Base-by-base conservation (phyloP, 225 moss, liverwort and hornwort species). In the Pseudoscleropodium purum region DNA sequence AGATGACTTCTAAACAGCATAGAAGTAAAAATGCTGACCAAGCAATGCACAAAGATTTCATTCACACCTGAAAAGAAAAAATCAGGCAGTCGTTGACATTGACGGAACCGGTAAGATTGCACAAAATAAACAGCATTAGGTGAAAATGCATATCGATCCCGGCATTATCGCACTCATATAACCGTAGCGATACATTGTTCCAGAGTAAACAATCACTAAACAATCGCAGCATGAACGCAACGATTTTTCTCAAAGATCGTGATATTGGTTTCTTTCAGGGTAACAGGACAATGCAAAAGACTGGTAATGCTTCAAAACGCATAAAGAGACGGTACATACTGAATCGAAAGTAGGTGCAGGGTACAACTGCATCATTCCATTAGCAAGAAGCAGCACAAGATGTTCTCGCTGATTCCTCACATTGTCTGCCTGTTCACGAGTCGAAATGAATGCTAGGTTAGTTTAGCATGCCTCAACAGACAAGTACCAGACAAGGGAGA, bases 321-420 rank as follows among this genome's bases (percentile, higher is more conserved):
- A 81, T 29, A 41, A 74, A 51, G 74, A 63, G 87, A 81, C 26
- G 51, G 84, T 61, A 61, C 90, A 54, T 91, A 92, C 91, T 79
- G 92, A 87, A 25, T 91, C 90, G 81, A 92, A 76, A 41, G 88
- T 90, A 39, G 94, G 94, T 85, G 94, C 91, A 85, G 96, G 97
- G 63, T 95, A 94, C 87, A 97, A 75, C 75, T 97, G 98, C 98
- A 97, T 98, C 95, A 97, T 96, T 64, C 96, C 96, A 88, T 98
- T 98, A n/a, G 97, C 95, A 61, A 98, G 96, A 66, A 99, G 93
- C 86, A 99, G 94, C 76, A 99, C 93, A 85, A 99, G 95, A 89
- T 99, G 97, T 92, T 98, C 98, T 83, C 98, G 92, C 90, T 99
- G 98, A 90, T 99, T 99, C 90, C 92, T 94, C 56, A 96, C 96